Evolutionary conservation across 2,329 filamentous ascomycete species (phyloP), one percentile per base, ranked within the genome.

Genomic region (Ramularia endophylla): DNA sequence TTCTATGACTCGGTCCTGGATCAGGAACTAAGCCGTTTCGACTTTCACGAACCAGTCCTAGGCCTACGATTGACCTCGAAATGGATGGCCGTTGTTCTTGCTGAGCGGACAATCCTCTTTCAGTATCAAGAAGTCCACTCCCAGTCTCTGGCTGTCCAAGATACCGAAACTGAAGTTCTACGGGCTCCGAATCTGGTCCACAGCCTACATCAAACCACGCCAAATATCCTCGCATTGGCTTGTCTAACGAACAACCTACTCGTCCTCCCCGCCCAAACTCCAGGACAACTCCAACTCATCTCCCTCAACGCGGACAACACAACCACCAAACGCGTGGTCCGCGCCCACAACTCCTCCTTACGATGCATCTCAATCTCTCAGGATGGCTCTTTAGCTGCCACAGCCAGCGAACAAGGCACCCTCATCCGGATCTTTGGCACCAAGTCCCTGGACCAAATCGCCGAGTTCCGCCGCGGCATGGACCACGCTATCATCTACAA

Each of bases 321-420:
- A 55, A 47, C 41, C n/a, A 45, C 40, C 15, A 87, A 97, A 50
- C 94, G 84, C 67, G 95, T 98, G 61, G 87, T 97, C 44, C 87
- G 88, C 1, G 92, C 90, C 3, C 92, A 98, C 62, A 81, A 83
- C 4, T 83, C 84, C 1, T 73, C 84, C 0, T 69, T 98, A 13
- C 78, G 84, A 46, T 87, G 88, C 30, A 73, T 98, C 51, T 77
- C 82, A 8, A 69, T 98, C 27, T 94, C 87, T 53, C 74, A 74
- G 0, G 85, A 95, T 58, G 88, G 86, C 3, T 78, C 87, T 36
- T 66, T 94, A 12, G 69, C 97, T 20, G 92, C 89, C 11, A 95
- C 88, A 1, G 90, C 90, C 8, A 95, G 89, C 62, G 86, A 95
- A 64, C 86, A 85, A 71, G 92, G 92, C 25, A 98, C 92, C 1